These are phyloP conservation scores for Cryoendolithus antarcticus DNA, from an alignment of 2,329 filamentous ascomycete genomes.

Conservation along the genomic window DNA sequence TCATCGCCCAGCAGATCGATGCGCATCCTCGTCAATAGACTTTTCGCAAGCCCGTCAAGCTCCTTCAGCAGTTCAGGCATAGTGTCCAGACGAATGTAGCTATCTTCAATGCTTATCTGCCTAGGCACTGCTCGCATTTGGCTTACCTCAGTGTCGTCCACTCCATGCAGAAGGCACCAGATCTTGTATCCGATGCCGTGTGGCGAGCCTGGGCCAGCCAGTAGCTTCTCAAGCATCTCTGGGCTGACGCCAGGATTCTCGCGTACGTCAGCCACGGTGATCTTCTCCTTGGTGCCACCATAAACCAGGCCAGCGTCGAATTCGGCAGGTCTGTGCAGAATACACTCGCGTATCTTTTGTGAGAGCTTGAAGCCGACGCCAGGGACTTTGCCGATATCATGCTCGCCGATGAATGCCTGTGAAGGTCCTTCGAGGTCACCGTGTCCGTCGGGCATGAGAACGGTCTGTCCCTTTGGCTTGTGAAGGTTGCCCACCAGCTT, in stretches of 20 bases:
- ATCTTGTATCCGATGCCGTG: conserved; percentile 59
- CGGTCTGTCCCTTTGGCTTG: conserved; percentile 82
- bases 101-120: conserved; percentile 92
- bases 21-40: conserved; percentile 66
- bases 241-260: conserved; percentile 50
- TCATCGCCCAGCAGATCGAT: conserved; percentile 55
- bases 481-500: conserved; percentile 76
- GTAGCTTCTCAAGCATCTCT: conserved; percentile 51
- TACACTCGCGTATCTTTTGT: conserved; percentile 50
- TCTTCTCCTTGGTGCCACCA: conserved; percentile 38
- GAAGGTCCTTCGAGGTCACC: conserved; percentile 37
- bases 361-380: conserved; percentile 76
- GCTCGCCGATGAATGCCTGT: conserved; percentile 57
- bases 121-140: conserved; percentile 59
- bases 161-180: conserved; percentile 70
- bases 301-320: conserved; percentile 36
- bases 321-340: conserved; percentile 37
- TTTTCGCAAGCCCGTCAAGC: conserved; percentile 54
- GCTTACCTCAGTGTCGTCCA: conserved; percentile 64
- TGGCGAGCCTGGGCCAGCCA: conserved; percentile 58
- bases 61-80: conserved; percentile 54
- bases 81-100: conserved; percentile 60
- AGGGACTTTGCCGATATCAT: conserved; percentile 69
- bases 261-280: conserved; percentile 57
- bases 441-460: conserved; percentile 50